phyloP scores from a whole-genome alignment of 495 filamentous ascomycete genomes.

The Xylaria bambusicola region DNA sequence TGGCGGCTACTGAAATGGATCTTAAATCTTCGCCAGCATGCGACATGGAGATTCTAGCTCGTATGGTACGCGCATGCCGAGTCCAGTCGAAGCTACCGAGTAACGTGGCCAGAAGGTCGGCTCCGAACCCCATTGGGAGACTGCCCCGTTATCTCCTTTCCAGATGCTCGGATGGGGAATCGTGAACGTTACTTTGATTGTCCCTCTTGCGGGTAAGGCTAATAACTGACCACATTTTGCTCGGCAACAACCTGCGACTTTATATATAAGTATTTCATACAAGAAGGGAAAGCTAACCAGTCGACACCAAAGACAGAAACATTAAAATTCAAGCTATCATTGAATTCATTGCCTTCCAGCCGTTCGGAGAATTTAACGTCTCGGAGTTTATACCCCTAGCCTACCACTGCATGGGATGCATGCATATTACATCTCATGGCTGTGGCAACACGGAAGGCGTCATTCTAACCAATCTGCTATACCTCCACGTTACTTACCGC shows the following conservation, averaged over 20 bases:
- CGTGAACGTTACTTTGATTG: not conserved
- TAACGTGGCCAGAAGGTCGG: not conserved
- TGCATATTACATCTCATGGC: not conserved
- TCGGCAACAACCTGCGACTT: no score
- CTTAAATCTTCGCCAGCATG: not conserved
- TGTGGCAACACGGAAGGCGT: not conserved
- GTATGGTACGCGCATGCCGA: not conserved
- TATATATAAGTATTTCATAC: no score
- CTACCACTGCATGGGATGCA: constrained; percentile 12
- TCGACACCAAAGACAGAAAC: no score
- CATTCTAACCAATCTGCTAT: no score
- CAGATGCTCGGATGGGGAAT: not conserved
- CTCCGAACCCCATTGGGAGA: constrained; percentile 4
- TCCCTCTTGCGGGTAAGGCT: no score
- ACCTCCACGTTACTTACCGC: no score
- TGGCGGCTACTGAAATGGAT: no score
- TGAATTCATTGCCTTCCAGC: not conserved
- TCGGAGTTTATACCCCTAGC: constrained; percentile 13
- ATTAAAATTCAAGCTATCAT: not conserved
- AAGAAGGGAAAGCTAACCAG: no score
- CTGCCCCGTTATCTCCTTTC: not conserved
- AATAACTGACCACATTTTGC: no score
- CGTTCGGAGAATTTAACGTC: not conserved
- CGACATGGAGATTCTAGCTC: not conserved
- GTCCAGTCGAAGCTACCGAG: not conserved